Base-by-base conservation (phyloP, 140 eudicot species). In the Flaveria floridana region DNA sequence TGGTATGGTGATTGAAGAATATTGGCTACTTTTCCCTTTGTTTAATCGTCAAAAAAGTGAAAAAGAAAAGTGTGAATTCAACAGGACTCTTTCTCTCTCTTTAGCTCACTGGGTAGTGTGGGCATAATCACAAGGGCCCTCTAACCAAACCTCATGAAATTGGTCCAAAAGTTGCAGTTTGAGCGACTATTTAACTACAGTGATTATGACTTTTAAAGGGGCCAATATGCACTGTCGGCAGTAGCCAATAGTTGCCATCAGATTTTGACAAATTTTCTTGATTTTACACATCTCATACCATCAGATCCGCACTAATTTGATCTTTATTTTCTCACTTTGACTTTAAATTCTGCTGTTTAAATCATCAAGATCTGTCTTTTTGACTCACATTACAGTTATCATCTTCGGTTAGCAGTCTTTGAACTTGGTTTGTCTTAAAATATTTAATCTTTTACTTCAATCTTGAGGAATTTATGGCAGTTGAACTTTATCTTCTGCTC, bases 241-340 rank as follows among this genome's bases (percentile, higher is more conserved):
- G 70, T 68, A 68, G 65, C 72, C 71, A 66, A 74, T 81, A 42
- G 78, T 75, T 80, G 71, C 78, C 30, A 71, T 73, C 74, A 78
- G 82, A 81, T 86, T 79, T 85, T 75, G 55, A 72, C 66, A 39
- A 71, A 70, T 77, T 71, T 75, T 76, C 72, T 59, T 70, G 39
- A 23, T 47, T 72, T 82, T 65, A 71, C 80, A 73, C 80, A 52
- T 74, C n/a, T 72, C 77, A 75, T 71, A 34, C 78, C 30, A 71
- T 73, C 74, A 82, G 87, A 89, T 86, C 87, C 78, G 76, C 82
- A 81, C 80, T 68, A 58, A 37, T 74, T 57, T 66, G 9, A 18
- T 16, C 39, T 30, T 53, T 21, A 11, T 52, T 14, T 37, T 34
- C 9, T 13, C 41, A 48, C 25, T 80, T 66, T 72, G 68, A 65